A percentile compares a stretch with the other conserved stretches of the same genome.
These are phyloP conservation scores for Ramaria sp. DNA, from an alignment of 768 basidiomycete species.

Conservation along the genomic window DNA sequence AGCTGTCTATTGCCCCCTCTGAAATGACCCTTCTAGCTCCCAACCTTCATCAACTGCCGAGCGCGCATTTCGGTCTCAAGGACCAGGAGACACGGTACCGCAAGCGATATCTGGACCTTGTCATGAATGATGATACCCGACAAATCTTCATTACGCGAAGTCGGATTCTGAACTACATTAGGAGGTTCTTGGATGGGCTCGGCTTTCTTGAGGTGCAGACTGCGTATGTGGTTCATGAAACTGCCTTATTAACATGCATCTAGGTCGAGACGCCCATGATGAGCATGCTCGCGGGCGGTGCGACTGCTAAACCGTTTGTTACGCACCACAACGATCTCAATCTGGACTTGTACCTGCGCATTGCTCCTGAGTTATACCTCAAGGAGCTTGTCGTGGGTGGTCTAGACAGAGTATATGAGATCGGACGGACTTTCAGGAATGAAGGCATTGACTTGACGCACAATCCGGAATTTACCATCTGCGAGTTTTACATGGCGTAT, in stretches of 20 bases:
- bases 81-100: slow-evolving; percentile 96
- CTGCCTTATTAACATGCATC: not conserved
- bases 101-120: slow-evolving; percentile 97
- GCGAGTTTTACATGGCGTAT: slow-evolving; percentile 99
- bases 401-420: slow-evolving; percentile 95
- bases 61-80: slow-evolving; percentile 86
- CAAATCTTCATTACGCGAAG: slow-evolving; percentile 85
- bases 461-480: slow-evolving; percentile 98
- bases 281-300: slow-evolving; percentile 91
- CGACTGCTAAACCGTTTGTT: slow-evolving; percentile 96
- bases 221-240: too few species aligned
- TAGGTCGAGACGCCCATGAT: slow-evolving; percentile 96
- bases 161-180: slow-evolving; percentile 85
- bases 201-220: slow-evolving; percentile 76
- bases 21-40: slow-evolving; percentile 85
- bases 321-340: slow-evolving; percentile 98
- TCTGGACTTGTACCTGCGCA: slow-evolving; percentile 91
- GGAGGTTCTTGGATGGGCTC: slow-evolving; percentile 78
- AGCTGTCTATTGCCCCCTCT: slow-evolving; percentile 79
- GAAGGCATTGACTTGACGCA: slow-evolving; percentile 98
- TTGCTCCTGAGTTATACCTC: slow-evolving; percentile 96
- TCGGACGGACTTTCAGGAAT: slow-evolving; percentile 95
- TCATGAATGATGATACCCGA: slow-evolving; percentile 84
- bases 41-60: slow-evolving; percentile 93
- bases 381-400: slow-evolving; percentile 97